Conservation (phyloP, 805 yeast genomes). For the Candida tallmaniae region DNA sequence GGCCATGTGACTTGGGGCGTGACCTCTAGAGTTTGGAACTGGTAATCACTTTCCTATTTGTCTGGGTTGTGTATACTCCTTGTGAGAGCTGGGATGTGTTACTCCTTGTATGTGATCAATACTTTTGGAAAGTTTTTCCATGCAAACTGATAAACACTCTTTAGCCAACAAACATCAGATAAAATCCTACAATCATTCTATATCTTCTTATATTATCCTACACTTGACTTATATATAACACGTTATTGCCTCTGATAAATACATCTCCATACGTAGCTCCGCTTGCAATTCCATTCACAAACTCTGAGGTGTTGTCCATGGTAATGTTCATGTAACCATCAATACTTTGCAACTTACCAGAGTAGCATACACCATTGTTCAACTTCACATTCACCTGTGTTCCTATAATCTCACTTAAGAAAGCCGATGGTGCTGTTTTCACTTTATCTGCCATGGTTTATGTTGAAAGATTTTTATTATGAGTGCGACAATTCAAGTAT, state of each 20-base stretch:
- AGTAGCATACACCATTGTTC: constrained; percentile 80
- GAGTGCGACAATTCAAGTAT: too few relatives aligned
- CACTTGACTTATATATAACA: constrained; percentile 39
- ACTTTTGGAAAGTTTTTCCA: too few relatives aligned
- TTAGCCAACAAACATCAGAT: too few relatives aligned
- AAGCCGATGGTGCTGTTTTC: constrained; percentile 67
- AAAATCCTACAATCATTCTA: too few relatives aligned
- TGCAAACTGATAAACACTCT: too few relatives aligned
- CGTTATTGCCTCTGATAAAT: constrained; percentile 80
- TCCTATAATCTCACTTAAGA: constrained; percentile 76
- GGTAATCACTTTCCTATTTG: too few relatives aligned
- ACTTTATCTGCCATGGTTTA: too few relatives aligned
- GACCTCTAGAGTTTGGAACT: too few relatives aligned
- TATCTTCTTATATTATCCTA: constrained; percentile 12
- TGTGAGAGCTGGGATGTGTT: too few relatives aligned
- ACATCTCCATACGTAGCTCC: constrained; percentile 64
- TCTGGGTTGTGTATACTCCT: too few relatives aligned
- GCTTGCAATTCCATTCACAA: constrained; percentile 42
- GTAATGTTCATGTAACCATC: constrained; percentile 98
- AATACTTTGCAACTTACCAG: constrained; percentile 68
- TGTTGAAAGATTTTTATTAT: too few relatives aligned
- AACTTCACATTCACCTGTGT: constrained; percentile 77
- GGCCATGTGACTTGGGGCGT: constrained; percentile 2
- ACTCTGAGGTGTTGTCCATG: constrained; percentile 71
- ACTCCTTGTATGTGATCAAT: too few relatives aligned